These are phyloP conservation scores for Madurella fahalii DNA, from an alignment of 2,329 filamentous ascomycete species.

Conservation along the genomic window DNA sequence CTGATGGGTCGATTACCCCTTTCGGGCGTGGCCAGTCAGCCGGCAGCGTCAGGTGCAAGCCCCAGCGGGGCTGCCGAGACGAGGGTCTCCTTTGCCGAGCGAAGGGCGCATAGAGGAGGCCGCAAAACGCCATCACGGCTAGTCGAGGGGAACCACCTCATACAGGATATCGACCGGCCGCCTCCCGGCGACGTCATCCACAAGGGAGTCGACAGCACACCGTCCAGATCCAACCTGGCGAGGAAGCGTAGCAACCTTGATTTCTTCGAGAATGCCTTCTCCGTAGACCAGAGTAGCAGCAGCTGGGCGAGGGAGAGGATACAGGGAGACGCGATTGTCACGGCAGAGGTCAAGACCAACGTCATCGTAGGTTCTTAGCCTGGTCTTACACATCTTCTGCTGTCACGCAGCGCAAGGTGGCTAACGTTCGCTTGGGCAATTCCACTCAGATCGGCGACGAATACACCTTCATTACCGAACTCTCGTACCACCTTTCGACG, in stretches of 20 bases:
- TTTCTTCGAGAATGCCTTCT: slow-evolving; percentile 46
- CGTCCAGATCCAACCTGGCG: slow-evolving; percentile 31
- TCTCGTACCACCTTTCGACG: slow-evolving; percentile 68
- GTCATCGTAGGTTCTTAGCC: slow-evolving; percentile 49
- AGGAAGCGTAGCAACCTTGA: slow-evolving; percentile 35
- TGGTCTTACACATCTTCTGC: not conserved
- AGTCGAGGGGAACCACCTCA: slow-evolving; percentile 35
- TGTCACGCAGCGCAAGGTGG: not conserved
- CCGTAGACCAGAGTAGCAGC: slow-evolving; percentile 29
- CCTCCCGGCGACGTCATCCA: slow-evolving; percentile 37
- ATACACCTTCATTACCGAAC: slow-evolving; percentile 66
- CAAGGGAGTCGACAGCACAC: slow-evolving; percentile 26
- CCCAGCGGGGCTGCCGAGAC: not conserved
- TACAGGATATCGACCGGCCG: slow-evolving; percentile 38
- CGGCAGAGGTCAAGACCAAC: slow-evolving; percentile 62
- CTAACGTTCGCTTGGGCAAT: not conserved
- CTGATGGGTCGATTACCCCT: too few species aligned
- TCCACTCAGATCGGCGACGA: slow-evolving; percentile 64
- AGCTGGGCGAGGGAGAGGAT: slow-evolving; percentile 43
- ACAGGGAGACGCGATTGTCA: slow-evolving; percentile 52
- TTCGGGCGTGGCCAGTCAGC: too few species aligned
- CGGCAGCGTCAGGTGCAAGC: too few species aligned
- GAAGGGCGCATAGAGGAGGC: slow-evolving; percentile 27
- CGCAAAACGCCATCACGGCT: slow-evolving; percentile 28
- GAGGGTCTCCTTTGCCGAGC: slow-evolving; percentile 32